phyloP scores from a whole-genome alignment of 1,284 basidiomycete species.

The Peniophora sp. region DNA sequence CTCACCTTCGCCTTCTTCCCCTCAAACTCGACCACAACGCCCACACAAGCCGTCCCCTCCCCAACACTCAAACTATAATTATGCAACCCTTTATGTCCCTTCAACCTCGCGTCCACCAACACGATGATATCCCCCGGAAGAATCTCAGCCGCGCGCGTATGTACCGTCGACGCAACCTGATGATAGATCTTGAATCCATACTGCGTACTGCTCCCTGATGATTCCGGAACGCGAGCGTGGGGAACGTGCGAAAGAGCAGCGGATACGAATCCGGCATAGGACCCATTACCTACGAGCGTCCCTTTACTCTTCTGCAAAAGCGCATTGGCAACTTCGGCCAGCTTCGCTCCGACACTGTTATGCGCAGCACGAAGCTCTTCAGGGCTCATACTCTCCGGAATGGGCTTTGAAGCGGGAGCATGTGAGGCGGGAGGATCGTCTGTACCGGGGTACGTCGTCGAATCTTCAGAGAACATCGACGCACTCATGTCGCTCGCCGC shows the following conservation, averaged over 20 bases:
- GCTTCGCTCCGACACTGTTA: conserved; percentile 65
- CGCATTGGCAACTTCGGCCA: conserved; percentile 62
- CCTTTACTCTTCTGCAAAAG: conserved; percentile 72
- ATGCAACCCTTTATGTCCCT: conserved; percentile 80
- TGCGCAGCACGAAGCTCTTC: conserved; percentile 68
- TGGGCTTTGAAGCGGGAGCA: conserved; percentile 1
- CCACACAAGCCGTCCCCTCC: conserved; percentile 58
- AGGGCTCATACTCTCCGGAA: conserved; percentile 30
- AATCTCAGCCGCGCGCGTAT: conserved; percentile 71
- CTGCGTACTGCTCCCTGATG: conserved; percentile 23
- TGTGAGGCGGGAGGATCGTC: conserved; percentile 8
- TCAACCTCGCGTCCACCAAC: conserved; percentile 73
- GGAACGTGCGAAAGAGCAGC: conserved; percentile 57
- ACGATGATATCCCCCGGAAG: conserved; percentile 81
- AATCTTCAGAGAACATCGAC: conserved; percentile 38
- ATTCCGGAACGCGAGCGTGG: conserved; percentile 32
- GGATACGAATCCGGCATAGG: conserved; percentile 69
- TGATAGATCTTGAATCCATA: conserved; percentile 74
- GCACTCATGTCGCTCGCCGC: conserved; percentile 31
- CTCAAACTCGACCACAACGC: conserved; percentile 78
- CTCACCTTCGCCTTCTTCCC: conserved; percentile 79
- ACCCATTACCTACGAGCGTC: conserved; percentile 74
- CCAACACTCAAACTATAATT: conserved; percentile 60
- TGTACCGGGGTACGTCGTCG: conserved; percentile 25
- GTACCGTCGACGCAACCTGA: conserved; percentile 61